Base-by-base conservation (phyloP, 139 green algal genomes). In the Nannochloris sp. region DNA sequence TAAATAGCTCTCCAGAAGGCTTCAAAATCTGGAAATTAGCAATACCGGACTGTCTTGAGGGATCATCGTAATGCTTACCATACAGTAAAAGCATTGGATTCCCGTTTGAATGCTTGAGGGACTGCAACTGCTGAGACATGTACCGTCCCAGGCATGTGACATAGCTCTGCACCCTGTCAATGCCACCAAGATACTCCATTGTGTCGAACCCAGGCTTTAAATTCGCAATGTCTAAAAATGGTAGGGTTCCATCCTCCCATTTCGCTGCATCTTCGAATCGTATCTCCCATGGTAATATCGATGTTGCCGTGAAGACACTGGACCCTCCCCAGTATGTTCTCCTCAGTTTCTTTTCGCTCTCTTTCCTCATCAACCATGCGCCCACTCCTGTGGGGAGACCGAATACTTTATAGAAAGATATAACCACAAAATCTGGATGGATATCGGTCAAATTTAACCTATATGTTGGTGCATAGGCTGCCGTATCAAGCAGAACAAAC, bases 371-470 rank as follows among this genome's bases (percentile, higher is more conserved):
- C 25, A 96, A 48, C 28, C 96, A 85, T 5, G 88, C 89, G 8
- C 89, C 89, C 49, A 96, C 66, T 9, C 89, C 72, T 4, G 84
- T 86, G 5, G 84, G 84, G 23, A 82, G 85, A 8, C 85, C 87
- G 58, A 94, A 94, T 3, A 94, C 78, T 76, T 97, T 97, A 84
- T 97, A 97, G 66, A 87, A 95, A 6, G 88, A 96, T 33, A 97
- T 65, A 2, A 69, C 85, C 33, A 94, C 79, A 75, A 96, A 91
- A 64, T 97, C 85, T 9, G 81, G 77, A 6, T 71, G 68, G n/a
- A 62, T 28, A 23, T 29, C 6, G 1, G 75, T 66, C 5, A 95
- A 79, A 75, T 97, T 82, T 12, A 88, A 90, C 4, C 87, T 89
- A 0, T 28, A 9, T 13, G 78, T 89, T 33, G 51, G 58, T 62